These are phyloP conservation scores for Moniliophthora roreri DNA, from an alignment of 1,284 basidiomycete genomes.

Conservation along the genomic window DNA sequence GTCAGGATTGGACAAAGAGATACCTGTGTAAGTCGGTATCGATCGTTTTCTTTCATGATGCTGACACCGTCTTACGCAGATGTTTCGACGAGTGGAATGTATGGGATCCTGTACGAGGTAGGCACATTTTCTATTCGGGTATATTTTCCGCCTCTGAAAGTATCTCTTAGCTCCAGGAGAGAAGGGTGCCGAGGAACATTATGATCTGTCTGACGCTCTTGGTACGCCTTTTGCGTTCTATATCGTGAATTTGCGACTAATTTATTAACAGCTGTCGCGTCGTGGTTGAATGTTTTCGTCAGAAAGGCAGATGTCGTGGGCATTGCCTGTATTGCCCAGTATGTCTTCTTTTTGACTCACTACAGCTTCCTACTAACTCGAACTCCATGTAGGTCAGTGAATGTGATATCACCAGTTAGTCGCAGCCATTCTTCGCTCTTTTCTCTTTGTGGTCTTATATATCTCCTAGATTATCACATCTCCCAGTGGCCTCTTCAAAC, in stretches of 20 bases:
- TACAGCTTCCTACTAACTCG: neutral
- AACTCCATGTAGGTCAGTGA: slow-evolving; percentile 34
- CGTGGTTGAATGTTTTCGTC: slow-evolving; percentile 67
- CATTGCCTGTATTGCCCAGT: slow-evolving; percentile 67
- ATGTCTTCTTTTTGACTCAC: slow-evolving; percentile 17
- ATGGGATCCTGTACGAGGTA: slow-evolving; percentile 44
- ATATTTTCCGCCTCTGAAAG: neutral
- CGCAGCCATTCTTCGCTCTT: slow-evolving; percentile 6
- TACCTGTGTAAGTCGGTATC: slow-evolving; percentile 31
- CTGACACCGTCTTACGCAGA: slow-evolving; percentile 18
- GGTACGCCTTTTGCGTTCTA: slow-evolving; percentile 25
- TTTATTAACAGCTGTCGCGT: slow-evolving; percentile 35
- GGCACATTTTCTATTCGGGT: neutral
- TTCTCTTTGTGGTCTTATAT: slow-evolving; percentile 2
- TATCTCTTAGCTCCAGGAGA: slow-evolving; percentile 36
- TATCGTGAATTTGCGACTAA: neutral
- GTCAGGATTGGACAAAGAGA: slow-evolving; percentile 30
- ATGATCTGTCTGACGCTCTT: slow-evolving; percentile 63
- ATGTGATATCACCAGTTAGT: slow-evolving; percentile 52
- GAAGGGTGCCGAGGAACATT: slow-evolving; percentile 59
- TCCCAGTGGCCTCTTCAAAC: slow-evolving; percentile 45
- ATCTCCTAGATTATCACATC: slow-evolving; percentile 40
- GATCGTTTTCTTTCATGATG: neutral
- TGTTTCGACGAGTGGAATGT: slow-evolving; percentile 65
- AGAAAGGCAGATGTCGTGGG: slow-evolving; percentile 59